A percentile compares a stretch with the other conserved stretches of the same genome.
These are phyloP conservation scores for Ploettnerulaceae sp. DNA, from an alignment of 2,329 filamentous ascomycete genomes.

Conservation along the genomic window DNA sequence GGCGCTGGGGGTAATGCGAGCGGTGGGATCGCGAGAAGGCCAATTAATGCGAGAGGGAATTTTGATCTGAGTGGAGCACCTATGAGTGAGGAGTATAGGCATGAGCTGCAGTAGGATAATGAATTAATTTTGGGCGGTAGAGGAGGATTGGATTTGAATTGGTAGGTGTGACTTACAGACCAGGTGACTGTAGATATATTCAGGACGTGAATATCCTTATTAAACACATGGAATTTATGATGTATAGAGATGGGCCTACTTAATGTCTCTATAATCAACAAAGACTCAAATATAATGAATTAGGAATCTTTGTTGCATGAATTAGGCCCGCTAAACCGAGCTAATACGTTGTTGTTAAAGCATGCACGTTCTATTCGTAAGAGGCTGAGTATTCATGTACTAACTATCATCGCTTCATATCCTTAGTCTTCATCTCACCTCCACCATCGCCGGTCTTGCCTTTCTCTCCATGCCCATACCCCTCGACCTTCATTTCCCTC, in stretches of 20 bases:
- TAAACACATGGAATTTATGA: too few relatives aligned
- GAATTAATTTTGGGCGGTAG: too few relatives aligned
- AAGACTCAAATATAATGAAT: too few relatives aligned
- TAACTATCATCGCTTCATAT: slow-evolving; percentile 26
- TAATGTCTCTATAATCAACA: too few relatives aligned
- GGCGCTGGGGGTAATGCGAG: not conserved
- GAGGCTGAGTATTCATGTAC: not conserved
- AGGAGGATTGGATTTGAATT: not conserved
- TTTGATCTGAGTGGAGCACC: slow-evolving; percentile 23
- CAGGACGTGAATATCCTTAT: too few relatives aligned
- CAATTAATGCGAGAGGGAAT: not conserved
- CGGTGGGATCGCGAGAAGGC: slow-evolving; percentile 4
- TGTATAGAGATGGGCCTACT: too few relatives aligned
- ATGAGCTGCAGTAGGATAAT: slow-evolving; percentile 15
- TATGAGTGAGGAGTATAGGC: slow-evolving; percentile 18
- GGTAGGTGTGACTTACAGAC: too few relatives aligned
- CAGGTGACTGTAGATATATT: not conserved
- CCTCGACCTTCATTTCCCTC: slow-evolving; percentile 39
- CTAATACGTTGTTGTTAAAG: too few relatives aligned
- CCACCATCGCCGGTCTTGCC: slow-evolving; percentile 31
- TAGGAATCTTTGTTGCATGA: too few relatives aligned
- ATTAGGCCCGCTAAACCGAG: too few relatives aligned
- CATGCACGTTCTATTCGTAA: not conserved
- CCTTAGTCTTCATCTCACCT: slow-evolving; percentile 33
- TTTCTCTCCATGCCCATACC: slow-evolving; percentile 27